These are phyloP conservation scores for Diplodia seriata DNA, from an alignment of 2,329 filamentous ascomycete species.

Conservation along the genomic window DNA sequence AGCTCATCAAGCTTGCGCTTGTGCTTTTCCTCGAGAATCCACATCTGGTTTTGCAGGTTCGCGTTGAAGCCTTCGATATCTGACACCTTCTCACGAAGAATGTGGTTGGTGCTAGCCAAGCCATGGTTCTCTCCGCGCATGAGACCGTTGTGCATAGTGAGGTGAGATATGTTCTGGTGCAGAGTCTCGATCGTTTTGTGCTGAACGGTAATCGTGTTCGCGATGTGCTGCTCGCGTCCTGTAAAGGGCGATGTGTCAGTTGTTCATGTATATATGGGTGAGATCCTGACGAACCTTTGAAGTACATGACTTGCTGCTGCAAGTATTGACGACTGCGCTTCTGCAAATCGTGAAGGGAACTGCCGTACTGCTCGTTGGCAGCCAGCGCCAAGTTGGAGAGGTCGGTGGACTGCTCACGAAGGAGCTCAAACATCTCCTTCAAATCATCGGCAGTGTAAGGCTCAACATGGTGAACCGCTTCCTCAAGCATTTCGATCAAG, in stretches of 20 bases:
- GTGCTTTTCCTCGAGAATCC: not conserved
- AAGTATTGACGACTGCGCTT: not conserved
- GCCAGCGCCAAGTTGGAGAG: not conserved
- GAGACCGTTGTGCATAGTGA: conserved; percentile 12
- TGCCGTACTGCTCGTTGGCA: not conserved
- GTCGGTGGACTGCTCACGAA: not conserved
- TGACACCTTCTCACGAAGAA: not conserved
- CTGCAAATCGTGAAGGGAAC: not conserved
- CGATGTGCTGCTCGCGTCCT: not conserved
- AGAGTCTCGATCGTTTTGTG: not conserved
- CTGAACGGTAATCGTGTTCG: not conserved
- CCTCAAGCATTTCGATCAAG: not conserved
- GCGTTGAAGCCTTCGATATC: not conserved
- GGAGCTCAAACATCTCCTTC: conserved; percentile 1
- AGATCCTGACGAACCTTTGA: not conserved
- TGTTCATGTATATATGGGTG: no score
- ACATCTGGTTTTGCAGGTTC: not conserved
- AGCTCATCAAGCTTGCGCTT: not conserved
- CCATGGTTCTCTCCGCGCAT: conserved; percentile 7
- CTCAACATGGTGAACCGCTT: not conserved
- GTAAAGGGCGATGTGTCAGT: not conserved
- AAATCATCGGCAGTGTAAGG: not conserved
- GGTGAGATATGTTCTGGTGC: not conserved
- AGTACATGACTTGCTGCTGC: not conserved
- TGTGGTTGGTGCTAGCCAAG: not conserved